Evolutionary conservation across 2,329 filamentous ascomycete genomes (phyloP).

Genomic region (Penicillium digitatum): DNA sequence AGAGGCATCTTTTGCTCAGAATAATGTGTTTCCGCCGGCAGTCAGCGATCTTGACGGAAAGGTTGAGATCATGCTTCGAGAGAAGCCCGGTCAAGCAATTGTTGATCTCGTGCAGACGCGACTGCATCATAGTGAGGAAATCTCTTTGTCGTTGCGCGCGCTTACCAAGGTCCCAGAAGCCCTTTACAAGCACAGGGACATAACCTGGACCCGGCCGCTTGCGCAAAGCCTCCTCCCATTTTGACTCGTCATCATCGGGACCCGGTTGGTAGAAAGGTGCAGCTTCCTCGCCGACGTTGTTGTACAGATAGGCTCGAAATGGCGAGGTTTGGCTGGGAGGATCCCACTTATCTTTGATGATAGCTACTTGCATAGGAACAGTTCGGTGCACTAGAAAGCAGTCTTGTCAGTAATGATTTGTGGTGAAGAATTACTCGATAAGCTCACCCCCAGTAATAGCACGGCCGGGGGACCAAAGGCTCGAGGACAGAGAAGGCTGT

Average conservation of each 20-base stretch:
- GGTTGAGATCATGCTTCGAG: conserved; percentile 57
- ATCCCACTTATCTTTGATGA: conserved; percentile 62
- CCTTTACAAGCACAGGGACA: conserved; percentile 58
- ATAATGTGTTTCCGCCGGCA: conserved; percentile 58
- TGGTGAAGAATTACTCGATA: conserved; percentile 10
- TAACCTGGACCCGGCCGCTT: conserved; percentile 56
- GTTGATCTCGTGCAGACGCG: conserved; percentile 63
- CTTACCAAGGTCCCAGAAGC: conserved; percentile 57
- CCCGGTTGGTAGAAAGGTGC: conserved; percentile 60
- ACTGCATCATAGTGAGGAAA: conserved; percentile 55
- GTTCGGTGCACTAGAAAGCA: conserved; percentile 52
- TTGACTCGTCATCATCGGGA: conserved; percentile 55
- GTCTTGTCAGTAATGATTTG: conserved; percentile 12
- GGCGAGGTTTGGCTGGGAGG: conserved; percentile 49
- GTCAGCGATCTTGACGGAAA: conserved; percentile 56
- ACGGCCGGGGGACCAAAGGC: conserved; percentile 44
- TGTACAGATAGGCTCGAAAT: conserved; percentile 62
- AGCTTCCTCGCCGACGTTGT: conserved; percentile 55
- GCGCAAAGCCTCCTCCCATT: conserved; percentile 62
- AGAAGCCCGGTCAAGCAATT: conserved; percentile 57
- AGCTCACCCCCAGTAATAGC: conserved; percentile 41
- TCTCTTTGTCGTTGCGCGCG: conserved; percentile 56
- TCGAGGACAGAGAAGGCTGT: conserved; percentile 32
- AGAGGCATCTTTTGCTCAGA: conserved; percentile 57
- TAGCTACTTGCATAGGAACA: conserved; percentile 57